phyloP scores from a whole-genome alignment of 805 yeast genomes.

The Spathaspora gorwiae region DNA sequence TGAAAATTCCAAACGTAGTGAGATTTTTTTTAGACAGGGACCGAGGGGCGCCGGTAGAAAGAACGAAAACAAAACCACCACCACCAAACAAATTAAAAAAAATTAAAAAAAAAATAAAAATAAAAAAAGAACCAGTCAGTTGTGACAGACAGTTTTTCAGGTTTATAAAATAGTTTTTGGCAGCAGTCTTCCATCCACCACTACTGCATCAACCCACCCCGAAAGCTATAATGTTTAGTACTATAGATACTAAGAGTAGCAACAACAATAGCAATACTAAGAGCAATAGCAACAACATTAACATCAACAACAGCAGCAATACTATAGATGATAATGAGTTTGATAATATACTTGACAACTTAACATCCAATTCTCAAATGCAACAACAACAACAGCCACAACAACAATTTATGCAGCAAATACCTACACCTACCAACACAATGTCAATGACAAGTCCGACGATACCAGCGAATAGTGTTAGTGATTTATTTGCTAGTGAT shows the following conservation, averaged over 20 bases:
- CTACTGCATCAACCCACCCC: too few relatives aligned
- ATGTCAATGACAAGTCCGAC: background rate
- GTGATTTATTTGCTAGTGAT: constrained; percentile 14
- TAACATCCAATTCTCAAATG: background rate
- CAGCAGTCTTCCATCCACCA: too few relatives aligned
- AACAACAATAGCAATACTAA: background rate
- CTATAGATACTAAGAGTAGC: background rate
- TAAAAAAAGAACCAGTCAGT: too few relatives aligned
- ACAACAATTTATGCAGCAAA: background rate
- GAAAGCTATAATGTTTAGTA: background rate
- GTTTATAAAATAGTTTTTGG: too few relatives aligned
- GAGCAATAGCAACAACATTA: background rate
- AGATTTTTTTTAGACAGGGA: too few relatives aligned
- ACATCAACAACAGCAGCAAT: background rate
- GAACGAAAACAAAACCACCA: too few relatives aligned
- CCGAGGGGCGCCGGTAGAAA: too few relatives aligned
- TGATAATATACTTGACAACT: background rate
- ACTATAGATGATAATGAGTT: background rate
- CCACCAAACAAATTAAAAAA: too few relatives aligned
- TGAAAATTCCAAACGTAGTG: too few relatives aligned
- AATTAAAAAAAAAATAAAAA: too few relatives aligned
- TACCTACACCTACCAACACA: background rate
- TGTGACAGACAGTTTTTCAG: too few relatives aligned
- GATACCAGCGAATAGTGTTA: background rate
- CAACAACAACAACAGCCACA: background rate